A percentile compares a stretch with the other conserved stretches of the same genome.
These are phyloP conservation scores for Hypsizygus ulmarius DNA, from an alignment of 1,284 basidiomycete genomes.

Conservation along the genomic window DNA sequence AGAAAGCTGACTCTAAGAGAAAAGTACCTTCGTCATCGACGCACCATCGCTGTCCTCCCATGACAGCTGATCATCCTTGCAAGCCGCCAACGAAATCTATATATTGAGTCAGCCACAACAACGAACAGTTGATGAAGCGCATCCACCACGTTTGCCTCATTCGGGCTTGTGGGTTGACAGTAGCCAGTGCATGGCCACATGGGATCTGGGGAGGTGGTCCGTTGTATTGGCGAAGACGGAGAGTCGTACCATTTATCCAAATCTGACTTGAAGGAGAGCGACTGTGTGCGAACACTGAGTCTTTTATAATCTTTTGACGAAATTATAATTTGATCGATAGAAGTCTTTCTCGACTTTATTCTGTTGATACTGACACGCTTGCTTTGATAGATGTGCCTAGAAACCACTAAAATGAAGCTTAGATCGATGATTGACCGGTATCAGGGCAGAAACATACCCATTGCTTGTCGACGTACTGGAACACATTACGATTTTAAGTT, in stretches of 20 bases:
- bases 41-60: conserved; percentile 31
- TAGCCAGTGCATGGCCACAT: conserved; percentile 21
- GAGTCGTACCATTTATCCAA: conserved; percentile 18
- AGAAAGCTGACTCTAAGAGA: not conserved
- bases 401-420: conserved; percentile 7
- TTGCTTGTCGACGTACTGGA: conserved; percentile 17
- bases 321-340: conserved; percentile 20
- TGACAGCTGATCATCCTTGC: conserved; percentile 31
- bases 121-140: not conserved
- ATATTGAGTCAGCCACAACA: not conserved
- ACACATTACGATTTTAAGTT: not conserved
- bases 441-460: not conserved
- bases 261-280: conserved; percentile 16
- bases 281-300: conserved; percentile 14
- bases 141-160: conserved; percentile 20
- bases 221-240: conserved; percentile 15
- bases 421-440: not conserved
- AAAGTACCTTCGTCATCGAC: conserved; percentile 31
- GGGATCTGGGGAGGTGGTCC: conserved; percentile 17
- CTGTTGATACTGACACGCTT: conserved; percentile 17
- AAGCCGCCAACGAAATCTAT: conserved; percentile 33
- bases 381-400: conserved; percentile 22
- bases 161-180: conserved; percentile 12
- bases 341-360: conserved; percentile 21
- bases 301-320: conserved; percentile 8